Conservation (phyloP, 108 stramenopile species). For the Discostella pseudostelligera region DNA sequence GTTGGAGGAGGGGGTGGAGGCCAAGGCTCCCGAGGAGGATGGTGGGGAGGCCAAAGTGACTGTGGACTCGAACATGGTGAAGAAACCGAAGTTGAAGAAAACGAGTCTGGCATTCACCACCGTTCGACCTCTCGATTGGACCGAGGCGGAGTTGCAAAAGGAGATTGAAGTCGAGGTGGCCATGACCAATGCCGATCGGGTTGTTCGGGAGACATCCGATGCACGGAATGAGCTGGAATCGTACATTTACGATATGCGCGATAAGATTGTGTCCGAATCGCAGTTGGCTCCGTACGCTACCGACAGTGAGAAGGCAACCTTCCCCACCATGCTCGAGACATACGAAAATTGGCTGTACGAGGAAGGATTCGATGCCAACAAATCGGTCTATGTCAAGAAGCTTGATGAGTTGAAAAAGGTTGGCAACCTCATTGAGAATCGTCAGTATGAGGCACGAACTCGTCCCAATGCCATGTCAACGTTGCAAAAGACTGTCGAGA, state of each 20-base stretch:
- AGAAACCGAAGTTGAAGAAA: constrained; percentile 92
- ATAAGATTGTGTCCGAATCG: constrained; percentile 86
- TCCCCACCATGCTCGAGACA: constrained; percentile 64
- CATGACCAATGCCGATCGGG: constrained; percentile 87
- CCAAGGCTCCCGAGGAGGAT: constrained; percentile 49
- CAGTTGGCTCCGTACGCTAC: constrained; percentile 77
- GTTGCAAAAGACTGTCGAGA: constrained; percentile 80
- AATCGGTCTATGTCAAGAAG: constrained; percentile 88
- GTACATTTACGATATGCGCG: constrained; percentile 98
- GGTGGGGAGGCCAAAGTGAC: constrained; percentile 49
- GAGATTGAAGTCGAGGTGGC: constrained; percentile 80
- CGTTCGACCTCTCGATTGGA: constrained; percentile 71
- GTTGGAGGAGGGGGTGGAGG: constrained; percentile 42
- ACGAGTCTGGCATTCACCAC: constrained; percentile 80
- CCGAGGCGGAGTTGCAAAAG: constrained; percentile 77
- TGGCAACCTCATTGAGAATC: constrained; percentile 87
- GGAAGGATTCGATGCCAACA: constrained; percentile 97
- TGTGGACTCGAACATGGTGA: constrained; percentile 22
- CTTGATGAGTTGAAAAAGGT: constrained; percentile 81
- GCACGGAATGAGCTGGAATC: constrained; percentile 98
- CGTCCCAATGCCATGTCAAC: constrained; percentile 71
- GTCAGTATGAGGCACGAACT: constrained; percentile 71
- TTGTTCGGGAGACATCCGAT: constrained; percentile 93
- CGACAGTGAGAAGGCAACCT: constrained; percentile 77
- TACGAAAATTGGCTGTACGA: constrained; percentile 98